Conservation (phyloP, 768 basidiomycete genomes). For the Panus rudis region DNA sequence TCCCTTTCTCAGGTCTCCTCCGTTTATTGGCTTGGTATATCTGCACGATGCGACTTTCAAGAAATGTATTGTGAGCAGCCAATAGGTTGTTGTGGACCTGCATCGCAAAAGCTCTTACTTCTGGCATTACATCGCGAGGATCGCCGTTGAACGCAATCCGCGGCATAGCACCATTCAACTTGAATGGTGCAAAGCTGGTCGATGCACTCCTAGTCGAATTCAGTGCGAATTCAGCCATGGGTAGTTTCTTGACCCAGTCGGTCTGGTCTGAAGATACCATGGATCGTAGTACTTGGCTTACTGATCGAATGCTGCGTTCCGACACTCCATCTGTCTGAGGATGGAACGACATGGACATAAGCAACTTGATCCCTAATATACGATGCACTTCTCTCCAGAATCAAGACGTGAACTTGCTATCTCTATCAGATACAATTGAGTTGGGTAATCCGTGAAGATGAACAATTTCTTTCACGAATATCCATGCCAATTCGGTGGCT, state of each 20-base stretch:
- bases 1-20: conserved; percentile 2
- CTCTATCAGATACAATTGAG: conserved; percentile 22
- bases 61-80: conserved; percentile 31
- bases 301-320: conserved; percentile 27
- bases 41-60: conserved; percentile 25
- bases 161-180: conserved; percentile 18
- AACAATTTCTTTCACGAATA: neutral
- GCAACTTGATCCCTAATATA: conserved; percentile 21
- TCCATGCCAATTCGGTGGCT: conserved; percentile 2
- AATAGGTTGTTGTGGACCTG: conserved; percentile 18
- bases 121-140: conserved; percentile 5
- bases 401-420: conserved; percentile 27
- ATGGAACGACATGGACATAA: conserved; percentile 36
- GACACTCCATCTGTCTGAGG: conserved; percentile 36
- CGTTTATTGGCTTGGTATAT: conserved; percentile 25
- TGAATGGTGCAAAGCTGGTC: conserved; percentile 30
- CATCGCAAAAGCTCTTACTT: conserved; percentile 21
- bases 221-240: conserved; percentile 32
- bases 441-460: conserved; percentile 2
- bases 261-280: conserved; percentile 23
- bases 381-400: conserved; percentile 25
- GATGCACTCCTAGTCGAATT: conserved; percentile 24
- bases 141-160: conserved; percentile 1
- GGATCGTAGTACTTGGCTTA: conserved; percentile 25
- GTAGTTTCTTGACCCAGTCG: conserved; percentile 26